phyloP scores from a whole-genome alignment of 1,139 yeast genomes.

The Candida sanyaensis region DNA sequence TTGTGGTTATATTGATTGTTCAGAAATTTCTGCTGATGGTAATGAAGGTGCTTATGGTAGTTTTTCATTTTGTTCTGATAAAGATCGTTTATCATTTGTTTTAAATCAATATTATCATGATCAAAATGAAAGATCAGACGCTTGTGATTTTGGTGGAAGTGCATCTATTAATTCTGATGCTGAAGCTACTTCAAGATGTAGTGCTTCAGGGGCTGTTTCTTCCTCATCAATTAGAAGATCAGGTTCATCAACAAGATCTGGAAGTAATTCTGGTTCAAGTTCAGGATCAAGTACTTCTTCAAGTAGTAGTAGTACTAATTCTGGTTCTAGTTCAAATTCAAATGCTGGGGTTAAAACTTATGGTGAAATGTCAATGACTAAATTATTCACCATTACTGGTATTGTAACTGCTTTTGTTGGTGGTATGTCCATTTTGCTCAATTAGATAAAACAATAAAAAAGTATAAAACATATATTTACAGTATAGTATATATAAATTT shows the following conservation, averaged over 20 bases:
- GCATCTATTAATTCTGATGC: conserved; percentile 35
- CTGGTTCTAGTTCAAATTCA: conserved; percentile 15
- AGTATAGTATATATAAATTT: too few species aligned
- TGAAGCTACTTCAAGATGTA: conserved; percentile 32
- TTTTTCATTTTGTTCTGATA: conserved; percentile 39
- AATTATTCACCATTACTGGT: conserved; percentile 25
- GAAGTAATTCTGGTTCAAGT: conserved; percentile 18
- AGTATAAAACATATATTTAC: too few species aligned
- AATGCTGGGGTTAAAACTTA: not conserved
- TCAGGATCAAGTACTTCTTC: conserved; percentile 17
- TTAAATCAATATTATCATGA: conserved; percentile 41
- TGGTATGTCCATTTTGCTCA: conserved; percentile 37
- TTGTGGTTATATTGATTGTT: conserved; percentile 39
- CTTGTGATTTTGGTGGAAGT: conserved; percentile 46
- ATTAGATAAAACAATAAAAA: not conserved
- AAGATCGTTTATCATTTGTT: conserved; percentile 42
- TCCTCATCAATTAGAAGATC: conserved; percentile 16
- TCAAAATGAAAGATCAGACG: conserved; percentile 27
- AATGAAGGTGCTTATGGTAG: conserved; percentile 42
- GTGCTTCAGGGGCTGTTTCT: not conserved
- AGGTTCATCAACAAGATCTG: conserved; percentile 22
- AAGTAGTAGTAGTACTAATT: conserved; percentile 12
- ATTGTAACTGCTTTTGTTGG: conserved; percentile 39
- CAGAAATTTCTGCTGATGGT: conserved; percentile 39
- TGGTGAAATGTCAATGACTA: conserved; percentile 1